Base-by-base conservation (phyloP, 2,329 filamentous ascomycete genomes). In the Alternaria metachromatica region DNA sequence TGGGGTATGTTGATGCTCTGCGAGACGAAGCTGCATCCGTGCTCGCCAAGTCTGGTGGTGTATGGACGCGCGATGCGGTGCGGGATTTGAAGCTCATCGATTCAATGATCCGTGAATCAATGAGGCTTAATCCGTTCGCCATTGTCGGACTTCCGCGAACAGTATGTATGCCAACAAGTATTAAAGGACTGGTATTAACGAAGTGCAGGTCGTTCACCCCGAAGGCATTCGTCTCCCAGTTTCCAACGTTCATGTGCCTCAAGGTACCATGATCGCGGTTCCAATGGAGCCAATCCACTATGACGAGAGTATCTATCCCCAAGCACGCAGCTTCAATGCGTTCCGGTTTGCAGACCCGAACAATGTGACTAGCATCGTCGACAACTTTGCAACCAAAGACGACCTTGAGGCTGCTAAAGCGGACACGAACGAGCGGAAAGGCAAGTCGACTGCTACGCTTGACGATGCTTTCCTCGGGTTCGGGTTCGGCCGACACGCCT, bases 391-490 rank as follows among this genome's bases (percentile, higher is more conserved):
- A 9, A 37, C 60, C 3, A 66, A 63, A 41, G 65, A 67, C 7
- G 64, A 67, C 18, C 50, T 63, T n/a, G 65, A 67, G 30, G 55
- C 56, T 26, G 46, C 46, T 12, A 63, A 65, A 26, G 58, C 53
- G 18, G 41, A 48, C 5, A 46, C 41, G 6, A 53, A 41, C 15
- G 58, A 58, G 3, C 53, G 33, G 5, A 69, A 69, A n/a, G 59
- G 54, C 23, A 69, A 67, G 46, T 69, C 66, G 5, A 65, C 66
- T 10, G 65, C 62, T n/a, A 69, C 66, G 5, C 60, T 69, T 5
- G 66, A 69, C 21, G 65, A 69, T 12, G 58, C 62, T 13, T 69
- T 69, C 55, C 51, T 69, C n/a, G 65, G 58, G 2, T 70, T 70
- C 44, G 67, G 67, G 1, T 68, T 70, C 46, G 67, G 67, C 26